Percentiles rank a stretch among this genome's conserved stretches.
Conservation (phyloP, 75 land plant species). For the Selaginella moellendorffii region DNA sequence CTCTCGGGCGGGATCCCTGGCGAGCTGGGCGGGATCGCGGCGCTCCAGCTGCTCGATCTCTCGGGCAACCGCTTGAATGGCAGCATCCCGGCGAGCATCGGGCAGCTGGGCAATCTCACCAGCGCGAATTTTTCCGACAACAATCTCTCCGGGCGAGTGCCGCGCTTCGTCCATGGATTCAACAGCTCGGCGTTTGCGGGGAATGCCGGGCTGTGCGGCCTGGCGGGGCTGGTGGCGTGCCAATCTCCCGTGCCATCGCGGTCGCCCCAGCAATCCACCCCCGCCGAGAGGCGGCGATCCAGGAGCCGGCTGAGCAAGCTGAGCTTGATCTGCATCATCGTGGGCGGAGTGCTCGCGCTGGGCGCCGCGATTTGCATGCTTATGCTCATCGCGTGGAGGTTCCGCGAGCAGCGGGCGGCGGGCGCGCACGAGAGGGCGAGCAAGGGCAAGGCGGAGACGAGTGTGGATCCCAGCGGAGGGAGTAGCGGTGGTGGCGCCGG, state of each 20-base stretch:
- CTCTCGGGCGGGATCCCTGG: constrained; percentile 26
- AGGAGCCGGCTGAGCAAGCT: constrained; percentile 27
- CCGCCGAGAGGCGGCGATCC: not conserved
- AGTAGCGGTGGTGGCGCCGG: too few relatives aligned
- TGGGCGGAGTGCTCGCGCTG: constrained; percentile 38
- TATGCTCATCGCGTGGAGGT: constrained; percentile 17
- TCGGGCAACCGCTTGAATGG: constrained; percentile 1
- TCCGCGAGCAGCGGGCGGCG: not conserved
- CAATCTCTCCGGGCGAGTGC: constrained; percentile 15
- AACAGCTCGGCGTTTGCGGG: constrained; percentile 14
- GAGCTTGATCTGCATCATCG: constrained; percentile 50
- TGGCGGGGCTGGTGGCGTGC: not conserved
- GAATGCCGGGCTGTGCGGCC: constrained; percentile 31
- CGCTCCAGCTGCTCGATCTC: constrained; percentile 2
- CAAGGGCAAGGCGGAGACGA: not conserved
- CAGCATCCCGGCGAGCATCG: not conserved
- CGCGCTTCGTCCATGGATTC: constrained; percentile 19
- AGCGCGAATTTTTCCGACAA: not conserved
- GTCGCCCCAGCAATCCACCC: too few relatives aligned
- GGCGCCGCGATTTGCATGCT: constrained; percentile 33
- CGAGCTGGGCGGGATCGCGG: constrained; percentile 17
- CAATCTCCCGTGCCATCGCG: too few relatives aligned
- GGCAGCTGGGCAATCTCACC: not conserved
- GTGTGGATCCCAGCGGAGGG: too few relatives aligned
- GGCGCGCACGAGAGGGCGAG: not conserved